Percentiles rank a stretch among this genome's conserved stretches.
Conservation (phyloP, 257 asterid genomes). For the Capsicum pubescens region DNA sequence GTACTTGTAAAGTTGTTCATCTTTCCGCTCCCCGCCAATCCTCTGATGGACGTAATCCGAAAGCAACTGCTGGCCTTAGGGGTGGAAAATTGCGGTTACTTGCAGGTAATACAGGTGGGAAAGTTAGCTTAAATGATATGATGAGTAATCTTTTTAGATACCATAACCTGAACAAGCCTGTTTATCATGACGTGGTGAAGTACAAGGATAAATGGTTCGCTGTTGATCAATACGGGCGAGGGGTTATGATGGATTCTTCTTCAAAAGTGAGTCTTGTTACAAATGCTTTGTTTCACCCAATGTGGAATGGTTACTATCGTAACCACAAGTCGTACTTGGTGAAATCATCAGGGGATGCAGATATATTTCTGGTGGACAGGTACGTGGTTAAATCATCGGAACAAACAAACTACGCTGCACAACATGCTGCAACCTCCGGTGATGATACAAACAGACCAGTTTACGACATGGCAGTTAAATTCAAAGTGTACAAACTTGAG, state of each 20-base stretch:
- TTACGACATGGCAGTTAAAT: neutral
- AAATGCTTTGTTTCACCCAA: conserved; percentile 14
- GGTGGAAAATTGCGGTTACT: neutral
- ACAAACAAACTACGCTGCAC: conserved; percentile 13
- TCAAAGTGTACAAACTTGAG: conserved; percentile 8
- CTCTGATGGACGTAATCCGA: neutral
- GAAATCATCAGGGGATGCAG: conserved; percentile 19
- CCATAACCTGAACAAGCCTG: conserved; percentile 21
- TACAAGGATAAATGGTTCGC: neutral
- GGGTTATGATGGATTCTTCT: neutral
- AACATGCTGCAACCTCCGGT: neutral
- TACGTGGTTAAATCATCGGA: neutral
- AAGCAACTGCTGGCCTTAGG: neutral
- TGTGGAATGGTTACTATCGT: neutral
- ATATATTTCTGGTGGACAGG: conserved; percentile 24
- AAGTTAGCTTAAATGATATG: neutral
- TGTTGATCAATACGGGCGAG: conserved; percentile 13
- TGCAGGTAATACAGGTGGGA: neutral
- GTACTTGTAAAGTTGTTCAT: neutral
- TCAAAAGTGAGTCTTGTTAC: neutral
- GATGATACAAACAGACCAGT: neutral
- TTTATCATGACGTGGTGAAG: conserved; percentile 26
- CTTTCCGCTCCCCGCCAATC: neutral
- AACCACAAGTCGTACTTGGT: neutral
- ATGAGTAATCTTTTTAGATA: neutral